Base-by-base conservation (phyloP, 495 filamentous ascomycete genomes). In the Trichoderma orchidacearum region DNA sequence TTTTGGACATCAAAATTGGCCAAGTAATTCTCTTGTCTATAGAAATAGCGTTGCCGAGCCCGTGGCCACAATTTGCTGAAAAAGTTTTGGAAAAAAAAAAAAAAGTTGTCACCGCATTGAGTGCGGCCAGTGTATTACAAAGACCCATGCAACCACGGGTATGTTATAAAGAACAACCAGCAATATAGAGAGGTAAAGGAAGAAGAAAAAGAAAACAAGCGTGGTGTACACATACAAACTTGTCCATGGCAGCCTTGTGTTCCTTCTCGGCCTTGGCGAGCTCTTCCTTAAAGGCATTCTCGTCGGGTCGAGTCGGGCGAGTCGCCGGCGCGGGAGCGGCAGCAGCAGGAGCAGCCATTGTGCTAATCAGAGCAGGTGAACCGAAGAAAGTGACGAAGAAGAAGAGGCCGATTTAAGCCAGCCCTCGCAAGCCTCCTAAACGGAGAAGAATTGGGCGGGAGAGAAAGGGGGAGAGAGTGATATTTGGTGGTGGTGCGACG, bases 211-310 rank as follows among this genome's bases (percentile, higher is more conserved):
- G 5, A 9, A 32, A n/a, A 6, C 28, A 53, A 6, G n/a, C 27
- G 45, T 7, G 29, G 45, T 5, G 8, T 17, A 23, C 45, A 81
- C 89, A 62, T 77, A 97, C 93, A 67, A 90, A 73, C 67, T 82
- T 83, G 51, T 86, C 83, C 68, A 89, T 82, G 27, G 81, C 74
- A 27, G 81, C 82, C 57, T 80, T 70, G 68, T 92, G 82, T 55
- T 86, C 89, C 74, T 95, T 93, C 70, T 96, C 85, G 25, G 85
- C 86, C 68, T 85, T 79, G 28, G 76, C 81, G 50, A 95, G 72
- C 56, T 77, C 76, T 63, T 82, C 79, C 72, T 95, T 83, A 71
- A 82, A 92, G 36, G 68, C 64, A 34, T 79, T 80, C 65, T 83
- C 78, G 62, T 93, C 84, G 15, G 88, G 89, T 75, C 82, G 84